Conservation (phyloP, 306 rosid genomes). For the Cucumis cinereus region DNA sequence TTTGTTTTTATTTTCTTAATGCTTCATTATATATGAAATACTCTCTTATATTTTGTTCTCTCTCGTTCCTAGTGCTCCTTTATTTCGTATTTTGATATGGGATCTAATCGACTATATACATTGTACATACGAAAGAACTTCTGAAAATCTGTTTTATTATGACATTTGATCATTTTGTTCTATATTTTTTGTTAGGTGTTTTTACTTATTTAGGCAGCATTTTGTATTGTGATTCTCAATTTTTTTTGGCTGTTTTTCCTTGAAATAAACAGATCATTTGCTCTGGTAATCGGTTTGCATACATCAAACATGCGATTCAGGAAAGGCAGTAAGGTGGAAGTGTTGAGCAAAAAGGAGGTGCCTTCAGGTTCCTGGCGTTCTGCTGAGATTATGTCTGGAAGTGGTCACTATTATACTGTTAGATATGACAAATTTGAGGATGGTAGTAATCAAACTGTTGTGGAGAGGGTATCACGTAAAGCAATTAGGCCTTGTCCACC, state of each 20-base stretch:
- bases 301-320: constrained; percentile 55
- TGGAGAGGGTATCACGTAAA: constrained; percentile 52
- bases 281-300: constrained; percentile 5
- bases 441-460: constrained; percentile 20
- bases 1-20: not conserved
- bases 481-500: constrained; percentile 79
- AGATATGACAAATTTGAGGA: constrained; percentile 47
- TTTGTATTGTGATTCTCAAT: not conserved
- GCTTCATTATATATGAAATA: not conserved
- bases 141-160: not conserved
- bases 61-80: not conserved
- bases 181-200: not conserved
- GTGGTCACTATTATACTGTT: constrained; percentile 55
- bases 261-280: constrained; percentile 16
- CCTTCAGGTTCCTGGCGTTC: constrained; percentile 79
- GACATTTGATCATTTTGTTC: not conserved
- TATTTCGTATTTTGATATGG: not conserved
- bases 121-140: not conserved
- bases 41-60: not conserved
- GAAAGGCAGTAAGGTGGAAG: constrained; percentile 77
- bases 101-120: not conserved
- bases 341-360: constrained; percentile 56
- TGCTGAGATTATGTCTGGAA: constrained; percentile 67
- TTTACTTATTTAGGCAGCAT: not conserved
- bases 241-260: not conserved